These are phyloP conservation scores for Usnea hakonensis DNA, from an alignment of 495 filamentous ascomycete genomes.

Conservation along the genomic window DNA sequence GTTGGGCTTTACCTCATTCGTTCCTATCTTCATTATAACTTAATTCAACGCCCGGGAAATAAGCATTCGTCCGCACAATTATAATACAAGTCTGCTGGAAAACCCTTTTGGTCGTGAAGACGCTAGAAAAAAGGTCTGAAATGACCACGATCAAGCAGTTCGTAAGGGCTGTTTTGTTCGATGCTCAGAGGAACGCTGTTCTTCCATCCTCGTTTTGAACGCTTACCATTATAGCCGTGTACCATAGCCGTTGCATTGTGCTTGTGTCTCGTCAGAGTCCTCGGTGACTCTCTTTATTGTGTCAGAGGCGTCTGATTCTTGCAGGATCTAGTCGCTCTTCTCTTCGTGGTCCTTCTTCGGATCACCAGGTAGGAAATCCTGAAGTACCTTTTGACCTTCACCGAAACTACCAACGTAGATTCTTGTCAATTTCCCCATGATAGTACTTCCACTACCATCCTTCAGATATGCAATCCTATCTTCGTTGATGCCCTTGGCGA, in stretches of 20 bases:
- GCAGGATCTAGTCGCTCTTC: neutral
- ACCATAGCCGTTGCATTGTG: neutral
- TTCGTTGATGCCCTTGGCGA: neutral
- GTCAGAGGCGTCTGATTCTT: neutral
- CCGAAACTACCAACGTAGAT: neutral
- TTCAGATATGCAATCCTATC: neutral
- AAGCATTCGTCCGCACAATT: neutral
- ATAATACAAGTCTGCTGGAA: neutral
- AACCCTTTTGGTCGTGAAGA: neutral
- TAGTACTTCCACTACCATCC: neutral
- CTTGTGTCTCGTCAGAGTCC: neutral
- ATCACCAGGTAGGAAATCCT: neutral
- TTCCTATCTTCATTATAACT: neutral
- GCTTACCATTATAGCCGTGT: neutral
- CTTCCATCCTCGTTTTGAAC: neutral
- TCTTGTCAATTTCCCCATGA: neutral
- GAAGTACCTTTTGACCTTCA: conserved; percentile 2
- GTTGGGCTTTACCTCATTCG: neutral
- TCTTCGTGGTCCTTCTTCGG: neutral
- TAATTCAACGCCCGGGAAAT: neutral
- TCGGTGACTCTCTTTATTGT: neutral
- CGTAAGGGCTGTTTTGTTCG: neutral
- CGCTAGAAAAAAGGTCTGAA: neutral
- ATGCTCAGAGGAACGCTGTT: neutral
- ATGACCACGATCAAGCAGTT: neutral